A percentile compares a stretch with the other conserved stretches of the same genome.
Conservation (phyloP, 1,284 basidiomycete genomes). For the Ceratobasidium sp. region DNA sequence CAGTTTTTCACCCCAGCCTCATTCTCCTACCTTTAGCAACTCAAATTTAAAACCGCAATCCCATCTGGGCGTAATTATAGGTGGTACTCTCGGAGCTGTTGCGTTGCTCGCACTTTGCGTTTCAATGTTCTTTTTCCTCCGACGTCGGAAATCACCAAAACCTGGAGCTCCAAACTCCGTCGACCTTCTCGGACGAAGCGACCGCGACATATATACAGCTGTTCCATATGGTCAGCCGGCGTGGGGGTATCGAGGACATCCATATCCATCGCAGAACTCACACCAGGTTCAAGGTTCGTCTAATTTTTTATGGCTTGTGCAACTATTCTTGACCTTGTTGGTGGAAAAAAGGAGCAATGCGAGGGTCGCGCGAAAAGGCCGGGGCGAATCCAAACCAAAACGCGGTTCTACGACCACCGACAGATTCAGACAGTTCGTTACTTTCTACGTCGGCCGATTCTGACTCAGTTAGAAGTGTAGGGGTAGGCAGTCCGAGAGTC, state of each 20-base stretch:
- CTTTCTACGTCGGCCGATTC: not conserved
- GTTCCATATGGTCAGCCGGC: not conserved
- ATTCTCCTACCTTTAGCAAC: not conserved
- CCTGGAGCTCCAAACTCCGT: not conserved
- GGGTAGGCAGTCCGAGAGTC: not conserved
- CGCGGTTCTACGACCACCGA: not conserved
- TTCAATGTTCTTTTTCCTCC: not conserved
- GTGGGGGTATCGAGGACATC: not conserved
- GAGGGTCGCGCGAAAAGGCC: not conserved
- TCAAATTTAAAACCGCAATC: not conserved
- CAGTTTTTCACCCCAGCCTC: not conserved
- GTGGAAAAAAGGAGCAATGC: too few species aligned
- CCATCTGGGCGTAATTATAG: not conserved
- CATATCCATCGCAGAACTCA: not conserved
- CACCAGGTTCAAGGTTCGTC: not conserved
- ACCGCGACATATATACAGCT: not conserved
- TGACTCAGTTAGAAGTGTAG: not conserved
- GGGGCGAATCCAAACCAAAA: not conserved
- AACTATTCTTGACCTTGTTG: too few species aligned
- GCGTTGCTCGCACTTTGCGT: not conserved
- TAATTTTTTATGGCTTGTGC: too few species aligned
- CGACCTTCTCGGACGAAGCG: not conserved
- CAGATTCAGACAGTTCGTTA: constrained; percentile 1
- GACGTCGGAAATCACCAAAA: not conserved
- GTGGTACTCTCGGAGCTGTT: not conserved